Base-by-base conservation (phyloP, 495 filamentous ascomycete species). In the Chaetomium tenue region DNA sequence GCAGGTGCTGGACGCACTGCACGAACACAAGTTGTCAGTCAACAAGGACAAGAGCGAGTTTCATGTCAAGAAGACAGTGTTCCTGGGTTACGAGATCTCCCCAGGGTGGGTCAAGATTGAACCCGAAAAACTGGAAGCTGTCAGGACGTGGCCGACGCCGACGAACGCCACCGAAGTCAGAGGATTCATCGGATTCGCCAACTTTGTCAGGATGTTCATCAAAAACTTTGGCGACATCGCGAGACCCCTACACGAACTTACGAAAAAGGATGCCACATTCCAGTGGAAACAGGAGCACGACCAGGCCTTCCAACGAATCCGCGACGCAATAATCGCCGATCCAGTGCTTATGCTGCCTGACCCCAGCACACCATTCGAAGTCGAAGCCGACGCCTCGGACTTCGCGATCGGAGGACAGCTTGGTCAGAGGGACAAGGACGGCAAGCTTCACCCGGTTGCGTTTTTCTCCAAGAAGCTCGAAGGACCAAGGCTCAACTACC, bases 391-490 rank as follows among this genome's bases (percentile, higher is more conserved):
- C 25, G 47, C 47, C 5, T 64, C 47, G 16, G 33, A 64, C 22
- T 60, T 23, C 25, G 33, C 55, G 18, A 54, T 64, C 22, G 52
- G 61, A 47, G 52, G 61, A 57, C 52, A 63, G 23, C 26, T 63
- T 1, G 61, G 53, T 2, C 20, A 63, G 18, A 5, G 50, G 16
- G 56, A 60, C 26, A 23, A 60, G 2, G 15, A 65, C 2, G 22
- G 57, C 4, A 65, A 55, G 5, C 39, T 65, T 5, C 23, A 64
- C 40, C 56, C 57, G 2, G 23, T 65, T 13, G 56, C 47, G 5
- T 64, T 64, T 54, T 64, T 64, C 50, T 63, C 22, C 2, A 60
- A 53, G 37, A 60, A 65, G 25, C 30, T 63, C 4, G 9, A 22
- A 39, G 54, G 53, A 52, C 52, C 40, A 16, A 12, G 26, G 8